A percentile compares a stretch with the other conserved stretches of the same genome.
Conservation (phyloP, 345 rosid genomes). For the Gossypium herbaceum region DNA sequence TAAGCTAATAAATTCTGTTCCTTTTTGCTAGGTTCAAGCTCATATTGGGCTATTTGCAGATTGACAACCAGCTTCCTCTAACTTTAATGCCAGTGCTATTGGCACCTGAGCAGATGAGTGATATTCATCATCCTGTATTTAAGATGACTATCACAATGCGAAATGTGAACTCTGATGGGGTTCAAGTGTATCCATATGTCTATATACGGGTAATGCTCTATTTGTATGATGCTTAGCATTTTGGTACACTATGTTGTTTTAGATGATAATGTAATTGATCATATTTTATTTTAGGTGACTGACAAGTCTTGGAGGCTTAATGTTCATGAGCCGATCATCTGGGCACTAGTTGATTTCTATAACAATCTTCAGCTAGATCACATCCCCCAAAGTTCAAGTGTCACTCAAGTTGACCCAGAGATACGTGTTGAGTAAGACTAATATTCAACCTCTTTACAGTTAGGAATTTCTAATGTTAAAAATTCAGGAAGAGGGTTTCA, state of each 20-base stretch:
- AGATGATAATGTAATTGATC: conserved; percentile 13
- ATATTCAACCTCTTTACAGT: conserved; percentile 1
- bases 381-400: conserved; percentile 65
- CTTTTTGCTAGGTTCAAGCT: conserved; percentile 79
- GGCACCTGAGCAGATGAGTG: conserved; percentile 75
- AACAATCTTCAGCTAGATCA: conserved; percentile 76
- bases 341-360: conserved; percentile 83
- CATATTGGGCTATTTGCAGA: conserved; percentile 77
- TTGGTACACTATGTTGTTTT: conserved; percentile 14
- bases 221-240: not conserved
- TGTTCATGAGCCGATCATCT: conserved; percentile 93
- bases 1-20: conserved; percentile 13
- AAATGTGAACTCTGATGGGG: conserved; percentile 72
- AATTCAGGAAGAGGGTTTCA: not conserved
- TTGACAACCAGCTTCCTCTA: conserved; percentile 95
- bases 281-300: conserved; percentile 49
- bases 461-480: not conserved
- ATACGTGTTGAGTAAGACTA: conserved; percentile 72
- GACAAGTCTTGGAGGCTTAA: conserved; percentile 84
- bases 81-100: conserved; percentile 87
- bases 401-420: conserved; percentile 91
- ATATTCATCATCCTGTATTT: conserved; percentile 80
- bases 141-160: conserved; percentile 81
- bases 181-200: conserved; percentile 79
- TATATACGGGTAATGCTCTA: conserved; percentile 74